A percentile compares a stretch with the other conserved stretches of the same genome.
phyloP scores from a whole-genome alignment of 2,329 filamentous ascomycete genomes.

The Arthrinium phaeospermum region DNA sequence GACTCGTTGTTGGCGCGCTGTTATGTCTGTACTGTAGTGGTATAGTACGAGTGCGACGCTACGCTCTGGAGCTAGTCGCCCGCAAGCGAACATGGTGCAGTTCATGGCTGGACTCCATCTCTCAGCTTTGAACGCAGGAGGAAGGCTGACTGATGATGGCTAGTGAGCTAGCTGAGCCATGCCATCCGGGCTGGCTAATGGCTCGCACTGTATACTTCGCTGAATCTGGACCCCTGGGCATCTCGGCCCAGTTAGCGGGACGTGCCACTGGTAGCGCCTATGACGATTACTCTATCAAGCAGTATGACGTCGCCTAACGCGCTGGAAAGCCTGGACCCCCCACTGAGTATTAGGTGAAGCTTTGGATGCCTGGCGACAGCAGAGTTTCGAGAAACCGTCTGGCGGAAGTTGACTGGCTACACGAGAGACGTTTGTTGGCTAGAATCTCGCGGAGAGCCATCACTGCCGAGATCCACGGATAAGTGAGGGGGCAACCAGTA shows the following conservation, averaged over 20 bases:
- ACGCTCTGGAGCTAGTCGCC: not conserved
- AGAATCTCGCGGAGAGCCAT: not conserved
- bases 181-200: not conserved
- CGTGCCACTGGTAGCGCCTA: constrained; percentile 13
- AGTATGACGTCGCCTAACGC: constrained; percentile 19
- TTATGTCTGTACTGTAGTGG: not conserved
- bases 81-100: not conserved
- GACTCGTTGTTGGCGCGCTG: constrained; percentile 1
- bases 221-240: constrained; percentile 11
- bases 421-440: not conserved
- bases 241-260: constrained; percentile 10
- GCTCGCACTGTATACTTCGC: not conserved
- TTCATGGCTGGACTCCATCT: not conserved
- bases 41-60: not conserved
- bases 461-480: not conserved
- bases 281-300: constrained; percentile 18
- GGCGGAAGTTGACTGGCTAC: not conserved
- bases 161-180: not conserved
- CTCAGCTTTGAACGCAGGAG: not conserved
- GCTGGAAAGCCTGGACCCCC: constrained; percentile 9
- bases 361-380: not conserved
- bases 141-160: not conserved
- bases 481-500: not conserved
- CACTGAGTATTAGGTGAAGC: constrained; percentile 8
- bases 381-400: constrained; percentile 7